phyloP scores from a whole-genome alignment of 106 monocot species.

The Xerophyta viscosa region DNA sequence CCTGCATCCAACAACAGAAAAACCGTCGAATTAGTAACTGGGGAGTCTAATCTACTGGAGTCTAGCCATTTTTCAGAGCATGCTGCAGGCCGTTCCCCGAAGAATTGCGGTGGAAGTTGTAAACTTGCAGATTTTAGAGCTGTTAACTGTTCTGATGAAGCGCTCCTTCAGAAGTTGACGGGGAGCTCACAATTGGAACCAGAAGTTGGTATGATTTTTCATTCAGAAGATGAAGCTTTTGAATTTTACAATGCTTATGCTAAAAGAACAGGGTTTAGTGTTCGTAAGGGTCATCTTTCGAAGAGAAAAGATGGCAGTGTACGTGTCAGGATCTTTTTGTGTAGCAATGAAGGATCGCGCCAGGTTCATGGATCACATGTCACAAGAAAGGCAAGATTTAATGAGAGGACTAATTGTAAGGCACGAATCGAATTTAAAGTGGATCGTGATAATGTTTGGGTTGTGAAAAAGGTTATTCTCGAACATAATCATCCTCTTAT shows the following conservation, averaged over 20 bases:
- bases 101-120: conserved; percentile 1
- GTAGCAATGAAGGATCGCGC: conserved; percentile 54
- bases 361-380: conserved; percentile 42
- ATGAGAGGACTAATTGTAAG: conserved; percentile 58
- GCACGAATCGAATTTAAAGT: conserved; percentile 62
- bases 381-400: conserved; percentile 46
- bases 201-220: conserved; percentile 58
- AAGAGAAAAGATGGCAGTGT: conserved; percentile 55
- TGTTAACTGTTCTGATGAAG: neutral
- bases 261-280: conserved; percentile 50
- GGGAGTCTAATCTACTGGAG: neutral
- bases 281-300: conserved; percentile 55
- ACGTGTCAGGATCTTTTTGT: conserved; percentile 45
- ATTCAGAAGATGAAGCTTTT: conserved; percentile 63
- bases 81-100: conserved; percentile 10
- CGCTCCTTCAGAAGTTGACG: neutral
- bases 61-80: conserved; percentile 7
- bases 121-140: neutral
- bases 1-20: conserved; percentile 19
- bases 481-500: conserved; percentile 57
- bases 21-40: conserved; percentile 9
- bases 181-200: conserved; percentile 28
- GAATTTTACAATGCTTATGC: conserved; percentile 53
- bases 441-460: conserved; percentile 33
- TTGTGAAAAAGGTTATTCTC: conserved; percentile 46